Evolutionary conservation across 192 early-diverging fungal species (phyloP), one percentile per base, ranked within the genome.

Genomic region (Bifiguratus adelaidae): DNA sequence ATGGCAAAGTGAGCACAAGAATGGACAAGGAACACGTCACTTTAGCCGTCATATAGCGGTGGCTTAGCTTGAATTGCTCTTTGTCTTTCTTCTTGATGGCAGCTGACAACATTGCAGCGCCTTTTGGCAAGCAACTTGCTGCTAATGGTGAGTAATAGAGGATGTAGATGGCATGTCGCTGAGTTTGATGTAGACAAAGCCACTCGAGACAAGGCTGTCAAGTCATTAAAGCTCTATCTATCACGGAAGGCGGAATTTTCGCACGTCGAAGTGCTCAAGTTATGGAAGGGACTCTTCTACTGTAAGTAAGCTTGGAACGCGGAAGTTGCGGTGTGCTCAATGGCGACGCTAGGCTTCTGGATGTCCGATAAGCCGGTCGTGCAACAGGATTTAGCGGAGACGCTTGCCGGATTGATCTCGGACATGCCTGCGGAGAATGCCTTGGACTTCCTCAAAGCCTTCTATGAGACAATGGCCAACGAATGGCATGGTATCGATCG

Each of bases 281-380:
- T 92, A 8, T 95, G 91, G 89, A 91, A 92, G 68, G 91, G 85
- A 12, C 74, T 95, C 11, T 95, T 92, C 44, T 95, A 92, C 59
- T 86, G 91, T 85, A 72, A 60, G 78, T 58, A 11, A 15, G 11
- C 0, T 37, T 22, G 7, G 18, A 20, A 12, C 38, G 23, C 6
- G 9, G 26, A 7, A 28, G 0, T 26, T 36, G 27, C 15, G 42
- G 16, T 44, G 45, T 30, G 3, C 1, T 9, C 13, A 13, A 4
- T 45, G 16, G 6, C 15, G 3, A 15, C 22, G 24, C 38, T 56
- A 89, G 86, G 81, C 56, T 89, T 90, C 54, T 97, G 93, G 93
- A 89, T 97, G 80, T 91, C 90, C 0, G 93, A 97, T 63, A 97
- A 92, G 66, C 87, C 87, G 9, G 53, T 87, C 33, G 75, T 97